A percentile compares a stretch with the other conserved stretches of the same genome.
Conservation (phyloP, 371 early-diverging fungal species). For the Syncephalis plumigaleata region DNA sequence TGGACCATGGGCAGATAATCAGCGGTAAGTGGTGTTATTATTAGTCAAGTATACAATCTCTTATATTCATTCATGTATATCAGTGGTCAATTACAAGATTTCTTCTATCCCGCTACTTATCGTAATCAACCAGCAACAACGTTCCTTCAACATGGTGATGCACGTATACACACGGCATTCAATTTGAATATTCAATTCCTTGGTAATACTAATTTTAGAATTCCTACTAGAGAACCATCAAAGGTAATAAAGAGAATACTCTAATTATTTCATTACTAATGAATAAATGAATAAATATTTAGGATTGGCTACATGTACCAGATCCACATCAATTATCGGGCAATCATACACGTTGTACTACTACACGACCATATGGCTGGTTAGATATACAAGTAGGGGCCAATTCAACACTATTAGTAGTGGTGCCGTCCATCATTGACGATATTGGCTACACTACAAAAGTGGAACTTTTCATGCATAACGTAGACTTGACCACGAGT, state of each 20-base stretch:
- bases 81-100: conserved; percentile 42
- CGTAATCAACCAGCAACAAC: conserved; percentile 28
- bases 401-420: conserved; percentile 37
- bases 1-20: conserved; percentile 83
- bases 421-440: conserved; percentile 34
- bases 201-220: conserved; percentile 33
- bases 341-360: conserved; percentile 10
- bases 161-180: conserved; percentile 32
- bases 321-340: conserved; percentile 22
- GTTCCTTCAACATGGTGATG: conserved; percentile 28
- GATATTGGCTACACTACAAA: conserved; percentile 31
- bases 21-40: conserved; percentile 21
- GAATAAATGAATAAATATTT: conserved; percentile 8
- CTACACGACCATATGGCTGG: conserved; percentile 59
- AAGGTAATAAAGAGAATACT: conserved; percentile 29
- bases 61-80: neutral
- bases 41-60: too few relatives aligned
- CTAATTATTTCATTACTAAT: neutral
- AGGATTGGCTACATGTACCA: conserved; percentile 64
- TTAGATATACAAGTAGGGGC: conserved; percentile 40
- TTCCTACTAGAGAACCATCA: conserved; percentile 59
- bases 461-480: conserved; percentile 26
- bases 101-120: conserved; percentile 57
- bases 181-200: conserved; percentile 46
- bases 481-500: conserved; percentile 36